Evolutionary conservation across 2,329 filamentous ascomycete genomes (phyloP).

Genomic region (Helotiales sp.): DNA sequence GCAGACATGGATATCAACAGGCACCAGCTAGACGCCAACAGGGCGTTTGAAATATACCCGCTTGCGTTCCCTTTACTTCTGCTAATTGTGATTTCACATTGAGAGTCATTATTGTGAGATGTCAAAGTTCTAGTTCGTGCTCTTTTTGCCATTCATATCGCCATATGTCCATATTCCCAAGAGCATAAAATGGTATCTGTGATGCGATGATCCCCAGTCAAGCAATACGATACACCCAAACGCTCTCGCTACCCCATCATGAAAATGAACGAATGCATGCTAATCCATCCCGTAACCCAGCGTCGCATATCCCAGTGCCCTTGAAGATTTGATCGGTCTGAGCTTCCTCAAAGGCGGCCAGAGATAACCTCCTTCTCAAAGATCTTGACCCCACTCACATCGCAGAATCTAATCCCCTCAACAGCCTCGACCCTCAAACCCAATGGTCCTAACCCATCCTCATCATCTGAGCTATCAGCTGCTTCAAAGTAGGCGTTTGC

Average conservation of each 20-base stretch:
- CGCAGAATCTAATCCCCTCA: constrained; percentile 43
- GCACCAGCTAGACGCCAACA: background rate
- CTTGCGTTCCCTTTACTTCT: background rate
- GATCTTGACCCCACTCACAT: constrained; percentile 51
- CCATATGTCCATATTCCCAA: background rate
- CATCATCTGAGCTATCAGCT: constrained; percentile 26
- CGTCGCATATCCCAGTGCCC: too few species aligned
- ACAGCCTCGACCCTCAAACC: constrained; percentile 40
- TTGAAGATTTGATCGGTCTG: too few species aligned
- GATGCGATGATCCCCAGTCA: background rate
- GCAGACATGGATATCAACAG: background rate
- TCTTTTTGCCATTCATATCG: background rate
- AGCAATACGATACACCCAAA: background rate
- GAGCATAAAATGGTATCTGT: constrained; percentile 1
- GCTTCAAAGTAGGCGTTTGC: constrained; percentile 24
- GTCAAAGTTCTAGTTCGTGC: background rate
- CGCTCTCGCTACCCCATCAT: background rate
- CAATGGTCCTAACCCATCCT: constrained; percentile 28
- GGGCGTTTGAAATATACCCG: background rate
- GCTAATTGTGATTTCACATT: too few species aligned
- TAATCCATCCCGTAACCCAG: background rate
- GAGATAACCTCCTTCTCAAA: constrained; percentile 57
- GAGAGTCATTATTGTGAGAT: too few species aligned
- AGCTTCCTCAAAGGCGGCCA: constrained; percentile 32
- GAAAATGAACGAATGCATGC: background rate